Conservation (phyloP, 768 basidiomycete species). For the Mycena galericulata region DNA sequence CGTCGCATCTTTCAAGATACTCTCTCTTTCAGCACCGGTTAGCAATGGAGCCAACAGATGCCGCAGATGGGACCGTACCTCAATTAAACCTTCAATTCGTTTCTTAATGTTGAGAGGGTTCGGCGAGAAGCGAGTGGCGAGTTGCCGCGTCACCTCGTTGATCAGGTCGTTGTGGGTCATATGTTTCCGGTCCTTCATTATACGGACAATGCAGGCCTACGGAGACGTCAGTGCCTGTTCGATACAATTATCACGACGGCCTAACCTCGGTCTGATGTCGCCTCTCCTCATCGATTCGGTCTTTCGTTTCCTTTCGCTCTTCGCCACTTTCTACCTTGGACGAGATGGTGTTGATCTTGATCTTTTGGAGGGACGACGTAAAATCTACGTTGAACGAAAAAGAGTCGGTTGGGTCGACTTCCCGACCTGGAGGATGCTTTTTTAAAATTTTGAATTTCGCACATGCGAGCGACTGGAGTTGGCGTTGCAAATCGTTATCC, state of each 20-base stretch:
- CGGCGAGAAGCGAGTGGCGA: constrained; percentile 87
- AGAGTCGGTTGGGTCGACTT: constrained; percentile 78
- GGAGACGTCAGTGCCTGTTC: constrained; percentile 9
- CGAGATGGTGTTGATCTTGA: constrained; percentile 93
- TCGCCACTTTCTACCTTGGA: constrained; percentile 88
- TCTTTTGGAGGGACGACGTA: constrained; percentile 82
- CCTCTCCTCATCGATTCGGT: constrained; percentile 92
- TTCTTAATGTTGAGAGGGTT: constrained; percentile 92
- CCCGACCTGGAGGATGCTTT: constrained; percentile 90
- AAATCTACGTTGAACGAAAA: constrained; percentile 94
- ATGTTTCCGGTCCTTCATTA: constrained; percentile 96
- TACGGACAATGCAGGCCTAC: constrained; percentile 95
- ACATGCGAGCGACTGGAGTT: constrained; percentile 95
- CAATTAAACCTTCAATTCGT: constrained; percentile 92
- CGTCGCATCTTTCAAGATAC: constrained; percentile 91
- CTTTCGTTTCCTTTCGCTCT: constrained; percentile 91
- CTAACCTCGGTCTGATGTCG: constrained; percentile 90
- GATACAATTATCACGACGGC: constrained; percentile 34
- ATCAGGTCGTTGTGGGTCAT: constrained; percentile 91
- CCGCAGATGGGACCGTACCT: constrained; percentile 62
- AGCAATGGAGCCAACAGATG: neutral
- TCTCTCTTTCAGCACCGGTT: constrained; percentile 74
- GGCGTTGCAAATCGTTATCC: constrained; percentile 86
- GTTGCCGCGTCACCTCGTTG: constrained; percentile 90
- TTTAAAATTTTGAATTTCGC: constrained; percentile 93